Percentiles rank a stretch among this genome's conserved stretches.
These are phyloP conservation scores for Pulveroboletus sp. DNA, from an alignment of 768 basidiomycete species.

Conservation along the genomic window DNA sequence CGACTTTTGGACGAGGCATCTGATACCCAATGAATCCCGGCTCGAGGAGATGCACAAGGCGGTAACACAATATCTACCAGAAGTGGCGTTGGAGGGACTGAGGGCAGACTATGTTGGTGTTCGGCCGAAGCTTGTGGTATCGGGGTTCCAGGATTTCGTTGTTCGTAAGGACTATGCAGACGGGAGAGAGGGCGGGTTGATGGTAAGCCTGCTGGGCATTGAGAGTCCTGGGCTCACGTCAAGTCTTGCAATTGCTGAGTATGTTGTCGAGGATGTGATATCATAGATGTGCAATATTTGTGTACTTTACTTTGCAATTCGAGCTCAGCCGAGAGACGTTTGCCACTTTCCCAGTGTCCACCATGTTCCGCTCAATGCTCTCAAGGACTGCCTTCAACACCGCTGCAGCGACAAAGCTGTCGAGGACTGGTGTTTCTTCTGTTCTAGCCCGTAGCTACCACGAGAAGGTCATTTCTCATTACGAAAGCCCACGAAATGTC, in stretches of 20 bases:
- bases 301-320: slow-evolving; percentile 8
- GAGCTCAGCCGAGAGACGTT: slow-evolving; percentile 20
- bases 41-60: slow-evolving; percentile 65
- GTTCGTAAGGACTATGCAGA: slow-evolving; percentile 62
- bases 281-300: background rate
- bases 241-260: slow-evolving; percentile 82
- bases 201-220: slow-evolving; percentile 88
- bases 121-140: slow-evolving; percentile 82
- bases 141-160: slow-evolving; percentile 85
- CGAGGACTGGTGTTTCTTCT: slow-evolving; percentile 45
- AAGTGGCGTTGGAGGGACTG: slow-evolving; percentile 55
- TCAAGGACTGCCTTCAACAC: slow-evolving; percentile 46
- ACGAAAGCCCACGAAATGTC: slow-evolving; percentile 96
- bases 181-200: slow-evolving; percentile 33
- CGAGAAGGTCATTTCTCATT: slow-evolving; percentile 96
- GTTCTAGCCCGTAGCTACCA: slow-evolving; percentile 74
- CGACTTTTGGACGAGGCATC: slow-evolving; percentile 75
- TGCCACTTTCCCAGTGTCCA: slow-evolving; percentile 32
- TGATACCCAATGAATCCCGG: slow-evolving; percentile 62
- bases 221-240: slow-evolving; percentile 92
- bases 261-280: slow-evolving; percentile 62
- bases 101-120: slow-evolving; percentile 83
- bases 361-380: slow-evolving; percentile 70
- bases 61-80: slow-evolving; percentile 73
- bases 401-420: slow-evolving; percentile 42